phyloP scores from a whole-genome alignment of 2,329 filamentous ascomycete species.

The Passalora sequoiae region DNA sequence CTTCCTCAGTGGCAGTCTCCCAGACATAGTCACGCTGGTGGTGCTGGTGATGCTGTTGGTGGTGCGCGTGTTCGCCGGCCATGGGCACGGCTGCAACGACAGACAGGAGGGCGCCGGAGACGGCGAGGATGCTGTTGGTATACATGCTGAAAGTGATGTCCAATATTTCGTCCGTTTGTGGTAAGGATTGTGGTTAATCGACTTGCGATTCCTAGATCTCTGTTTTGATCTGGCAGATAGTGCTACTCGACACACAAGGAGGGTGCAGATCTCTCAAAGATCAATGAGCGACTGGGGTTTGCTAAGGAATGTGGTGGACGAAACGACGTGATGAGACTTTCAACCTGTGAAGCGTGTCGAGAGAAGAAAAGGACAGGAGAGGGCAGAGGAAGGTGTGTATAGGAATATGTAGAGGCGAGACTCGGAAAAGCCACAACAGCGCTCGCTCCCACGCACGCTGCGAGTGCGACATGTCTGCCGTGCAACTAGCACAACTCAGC shows the following conservation, averaged over 20 bases:
- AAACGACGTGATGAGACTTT: conserved; percentile 19
- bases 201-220: conserved; percentile 16
- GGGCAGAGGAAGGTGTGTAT: conserved; percentile 9
- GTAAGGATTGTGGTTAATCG: conserved; percentile 17
- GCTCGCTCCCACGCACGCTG: conserved; percentile 5
- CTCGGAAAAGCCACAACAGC: conserved; percentile 2
- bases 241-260: conserved; percentile 16
- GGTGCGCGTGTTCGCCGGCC: conserved; percentile 15
- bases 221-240: conserved; percentile 8
- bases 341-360: conserved; percentile 25
- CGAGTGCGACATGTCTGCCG: conserved; percentile 3
- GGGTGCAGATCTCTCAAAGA: conserved; percentile 27
- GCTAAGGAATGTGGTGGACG: conserved; percentile 23
- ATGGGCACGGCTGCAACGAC: conserved; percentile 30
- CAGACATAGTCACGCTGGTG: conserved; percentile 44
- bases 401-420: conserved; percentile 6
- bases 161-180: conserved; percentile 12
- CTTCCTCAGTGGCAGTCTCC: conserved; percentile 46
- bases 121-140: conserved; percentile 29
- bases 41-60: conserved; percentile 17
- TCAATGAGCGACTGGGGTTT: conserved; percentile 19
- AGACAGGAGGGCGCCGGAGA: conserved; percentile 29
- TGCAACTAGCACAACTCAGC: conserved; percentile 3
- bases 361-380: conserved; percentile 11
- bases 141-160: conserved; percentile 26